Percentiles rank a stretch among this genome's conserved stretches.
phyloP scores from a whole-genome alignment of 192 early-diverging fungal genomes.

The Backusella morwellensis region DNA sequence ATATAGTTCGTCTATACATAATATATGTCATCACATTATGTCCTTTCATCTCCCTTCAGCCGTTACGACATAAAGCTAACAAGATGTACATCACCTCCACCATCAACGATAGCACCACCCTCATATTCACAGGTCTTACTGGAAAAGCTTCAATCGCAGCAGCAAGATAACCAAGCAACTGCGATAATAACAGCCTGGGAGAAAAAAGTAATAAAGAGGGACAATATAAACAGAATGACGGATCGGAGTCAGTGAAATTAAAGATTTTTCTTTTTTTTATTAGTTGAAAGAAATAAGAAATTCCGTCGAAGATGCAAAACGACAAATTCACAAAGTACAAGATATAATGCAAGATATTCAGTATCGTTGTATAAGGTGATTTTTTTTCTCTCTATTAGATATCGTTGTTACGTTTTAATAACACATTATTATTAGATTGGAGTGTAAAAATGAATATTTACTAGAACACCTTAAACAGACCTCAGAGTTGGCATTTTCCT shows the following conservation, averaged over 20 bases:
- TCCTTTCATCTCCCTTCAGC: neutral
- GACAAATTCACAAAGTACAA: neutral
- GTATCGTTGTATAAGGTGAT: neutral
- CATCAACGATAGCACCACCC: neutral
- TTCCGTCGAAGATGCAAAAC: neutral
- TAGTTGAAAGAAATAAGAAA: neutral
- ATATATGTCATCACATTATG: neutral
- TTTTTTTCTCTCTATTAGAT: neutral
- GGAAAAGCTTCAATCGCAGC: neutral
- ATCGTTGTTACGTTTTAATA: neutral
- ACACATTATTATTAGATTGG: neutral
- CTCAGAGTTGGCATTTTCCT: neutral
- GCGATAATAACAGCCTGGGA: neutral
- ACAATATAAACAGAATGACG: neutral
- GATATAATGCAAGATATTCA: neutral
- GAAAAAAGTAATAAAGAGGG: neutral
- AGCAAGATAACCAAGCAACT: neutral
- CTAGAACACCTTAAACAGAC: neutral
- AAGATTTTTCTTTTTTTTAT: neutral
- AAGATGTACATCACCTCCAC: neutral
- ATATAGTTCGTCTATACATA: neutral
- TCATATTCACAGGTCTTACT: neutral
- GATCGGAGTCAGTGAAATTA: neutral
- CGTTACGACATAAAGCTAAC: neutral
- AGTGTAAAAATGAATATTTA: conserved; percentile 7